Percentiles rank a stretch among this genome's conserved stretches.
These are phyloP conservation scores for Solanum hybrid DNA, from an alignment of 305 asterid species.

Conservation along the genomic window DNA sequence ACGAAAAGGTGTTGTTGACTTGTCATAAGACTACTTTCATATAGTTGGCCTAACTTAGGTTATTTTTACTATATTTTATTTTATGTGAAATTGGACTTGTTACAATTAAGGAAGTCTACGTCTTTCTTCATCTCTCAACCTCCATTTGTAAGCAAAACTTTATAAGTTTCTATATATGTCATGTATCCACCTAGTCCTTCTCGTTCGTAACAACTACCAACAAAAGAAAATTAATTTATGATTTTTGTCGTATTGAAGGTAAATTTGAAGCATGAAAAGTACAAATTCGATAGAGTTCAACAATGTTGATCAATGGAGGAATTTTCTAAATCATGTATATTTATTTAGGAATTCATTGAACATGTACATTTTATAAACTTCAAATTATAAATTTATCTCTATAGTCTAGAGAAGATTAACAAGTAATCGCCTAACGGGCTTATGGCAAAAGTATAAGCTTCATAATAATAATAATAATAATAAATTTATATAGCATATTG, in stretches of 20 bases:
- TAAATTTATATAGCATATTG: background rate
- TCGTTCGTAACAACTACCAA: background rate
- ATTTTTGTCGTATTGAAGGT: background rate
- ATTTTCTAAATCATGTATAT: background rate
- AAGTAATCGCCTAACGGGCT: background rate
- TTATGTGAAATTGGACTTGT: background rate
- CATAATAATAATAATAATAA: background rate
- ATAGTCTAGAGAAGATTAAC: background rate
- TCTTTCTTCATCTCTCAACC: background rate
- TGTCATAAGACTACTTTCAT: background rate
- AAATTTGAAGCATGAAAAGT: background rate
- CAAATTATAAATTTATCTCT: background rate
- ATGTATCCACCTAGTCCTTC: background rate
- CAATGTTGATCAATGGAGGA: background rate
- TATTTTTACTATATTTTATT: background rate
- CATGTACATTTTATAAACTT: background rate
- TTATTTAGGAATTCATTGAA: background rate
- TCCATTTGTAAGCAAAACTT: background rate
- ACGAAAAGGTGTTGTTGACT: background rate
- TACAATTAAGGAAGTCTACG: background rate
- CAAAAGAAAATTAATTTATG: background rate
- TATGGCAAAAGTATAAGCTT: background rate
- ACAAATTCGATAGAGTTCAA: background rate
- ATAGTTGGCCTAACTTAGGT: constrained; percentile 4
- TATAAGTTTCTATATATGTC: background rate